phyloP scores from a whole-genome alignment of 257 asterid species.

The Jaltomata sinuosa region DNA sequence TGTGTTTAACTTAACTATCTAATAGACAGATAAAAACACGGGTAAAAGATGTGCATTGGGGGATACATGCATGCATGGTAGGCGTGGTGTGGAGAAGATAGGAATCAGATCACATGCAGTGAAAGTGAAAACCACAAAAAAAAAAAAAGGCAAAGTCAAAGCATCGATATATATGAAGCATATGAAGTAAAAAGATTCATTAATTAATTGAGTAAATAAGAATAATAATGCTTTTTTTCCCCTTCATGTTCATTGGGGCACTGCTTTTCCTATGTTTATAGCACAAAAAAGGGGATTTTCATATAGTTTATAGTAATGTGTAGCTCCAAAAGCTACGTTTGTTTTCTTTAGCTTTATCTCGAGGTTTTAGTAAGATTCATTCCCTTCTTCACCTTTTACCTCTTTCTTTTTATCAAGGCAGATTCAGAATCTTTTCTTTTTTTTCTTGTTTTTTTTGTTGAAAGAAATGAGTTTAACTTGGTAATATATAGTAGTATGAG shows the following conservation, averaged over 20 bases:
- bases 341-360: constrained; percentile 1
- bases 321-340: neutral
- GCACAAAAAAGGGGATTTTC: neutral
- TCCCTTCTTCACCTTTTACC: neutral
- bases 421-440: neutral
- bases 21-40: neutral
- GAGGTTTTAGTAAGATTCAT: neutral
- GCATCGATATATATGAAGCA: neutral
- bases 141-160: neutral
- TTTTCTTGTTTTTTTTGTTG: neutral
- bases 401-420: neutral
- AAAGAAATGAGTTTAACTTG: no score
- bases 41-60: neutral
- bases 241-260: neutral
- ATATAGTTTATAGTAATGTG: neutral
- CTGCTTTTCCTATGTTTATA: neutral
- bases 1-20: neutral
- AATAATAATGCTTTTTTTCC: neutral
- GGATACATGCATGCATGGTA: neutral
- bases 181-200: neutral
- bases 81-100: neutral
- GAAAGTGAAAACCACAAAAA: neutral
- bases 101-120: neutral
- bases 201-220: neutral
- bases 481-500: no score